Evolutionary conservation across 75 land plant species (phyloP).

Genomic region (Azolla pinnata): DNA sequence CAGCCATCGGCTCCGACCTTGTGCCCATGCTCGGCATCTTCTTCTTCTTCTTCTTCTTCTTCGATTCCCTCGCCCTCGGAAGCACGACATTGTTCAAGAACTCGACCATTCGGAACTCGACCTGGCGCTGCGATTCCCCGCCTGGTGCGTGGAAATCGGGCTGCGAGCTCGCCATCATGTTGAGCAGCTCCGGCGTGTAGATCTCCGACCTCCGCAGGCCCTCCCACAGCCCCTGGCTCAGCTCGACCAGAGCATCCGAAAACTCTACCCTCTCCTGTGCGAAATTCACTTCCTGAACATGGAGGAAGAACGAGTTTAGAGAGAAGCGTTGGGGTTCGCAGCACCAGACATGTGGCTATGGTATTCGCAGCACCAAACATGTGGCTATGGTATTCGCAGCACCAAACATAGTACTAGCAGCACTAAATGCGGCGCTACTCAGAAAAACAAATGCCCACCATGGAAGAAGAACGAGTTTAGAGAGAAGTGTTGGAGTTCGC

Average conservation of each 20-base stretch:
- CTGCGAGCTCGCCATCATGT: conserved; percentile 43
- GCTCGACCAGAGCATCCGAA: conserved; percentile 50
- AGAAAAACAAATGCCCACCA: too few species aligned
- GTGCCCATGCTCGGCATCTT: too few species aligned
- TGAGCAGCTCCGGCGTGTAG: conserved; percentile 53
- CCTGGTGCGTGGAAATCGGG: conserved; percentile 77
- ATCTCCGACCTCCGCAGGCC: conserved; percentile 56
- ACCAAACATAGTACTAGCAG: too few species aligned
- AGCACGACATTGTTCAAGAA: conserved; percentile 58
- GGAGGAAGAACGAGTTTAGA: too few species aligned
- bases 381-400: too few species aligned
- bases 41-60: conserved; percentile 28
- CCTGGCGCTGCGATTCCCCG: conserved; percentile 83
- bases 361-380: too few species aligned
- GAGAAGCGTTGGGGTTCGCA: too few species aligned
- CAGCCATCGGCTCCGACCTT: too few species aligned
- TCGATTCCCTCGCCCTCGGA: conserved; percentile 29
- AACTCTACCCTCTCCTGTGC: conserved; percentile 48
- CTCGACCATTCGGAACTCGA: conserved; percentile 65
- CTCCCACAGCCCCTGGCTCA: conserved; percentile 81
- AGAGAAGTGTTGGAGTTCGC: too few species aligned
- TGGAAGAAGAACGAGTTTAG: too few species aligned
- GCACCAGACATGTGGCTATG: too few species aligned
- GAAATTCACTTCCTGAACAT: conserved; percentile 52
- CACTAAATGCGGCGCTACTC: too few species aligned